A percentile compares a stretch with the other conserved stretches of the same genome.
phyloP scores from a whole-genome alignment of 371 early-diverging fungal genomes.

The Basidiobolus heterosporus region DNA sequence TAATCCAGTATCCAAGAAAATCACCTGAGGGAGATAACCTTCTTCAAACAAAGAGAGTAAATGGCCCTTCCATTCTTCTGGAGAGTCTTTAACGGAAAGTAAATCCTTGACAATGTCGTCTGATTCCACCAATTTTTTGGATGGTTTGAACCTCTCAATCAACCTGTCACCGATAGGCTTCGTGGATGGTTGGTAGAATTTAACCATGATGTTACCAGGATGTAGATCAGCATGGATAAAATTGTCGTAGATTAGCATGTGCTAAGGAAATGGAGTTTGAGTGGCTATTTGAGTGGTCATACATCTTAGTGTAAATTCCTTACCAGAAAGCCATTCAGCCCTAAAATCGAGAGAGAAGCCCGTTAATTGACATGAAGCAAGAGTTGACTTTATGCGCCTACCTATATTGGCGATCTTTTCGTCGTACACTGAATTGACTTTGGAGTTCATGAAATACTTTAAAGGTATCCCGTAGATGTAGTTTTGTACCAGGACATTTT shows the following conservation, averaged over 20 bases:
- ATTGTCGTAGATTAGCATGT: constrained; percentile 82
- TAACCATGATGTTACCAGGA: constrained; percentile 85
- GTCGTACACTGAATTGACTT: constrained; percentile 37
- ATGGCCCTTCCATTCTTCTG: constrained; percentile 27
- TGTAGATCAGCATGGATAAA: constrained; percentile 89
- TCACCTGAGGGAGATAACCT: constrained; percentile 58
- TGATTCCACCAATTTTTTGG: neutral
- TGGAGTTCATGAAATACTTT: constrained; percentile 40
- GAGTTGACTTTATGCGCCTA: constrained; percentile 18
- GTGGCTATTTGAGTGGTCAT: neutral
- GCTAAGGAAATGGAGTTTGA: constrained; percentile 12
- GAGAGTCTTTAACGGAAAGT: constrained; percentile 11
- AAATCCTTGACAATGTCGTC: constrained; percentile 9
- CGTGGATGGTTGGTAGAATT: constrained; percentile 48
- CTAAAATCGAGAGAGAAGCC: constrained; percentile 7
- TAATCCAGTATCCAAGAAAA: constrained; percentile 84
- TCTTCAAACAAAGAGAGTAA: constrained; percentile 28
- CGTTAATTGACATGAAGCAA: neutral
- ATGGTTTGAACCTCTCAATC: neutral
- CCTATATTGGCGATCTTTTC: constrained; percentile 58
- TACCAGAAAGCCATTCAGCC: constrained; percentile 31
- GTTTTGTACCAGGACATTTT: constrained; percentile 67
- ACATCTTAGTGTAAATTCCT: neutral
- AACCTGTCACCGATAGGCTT: constrained; percentile 1
- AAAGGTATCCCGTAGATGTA: constrained; percentile 63